Conservation (phyloP, 2,329 filamentous ascomycete genomes). For the Exophiala mesophila region DNA sequence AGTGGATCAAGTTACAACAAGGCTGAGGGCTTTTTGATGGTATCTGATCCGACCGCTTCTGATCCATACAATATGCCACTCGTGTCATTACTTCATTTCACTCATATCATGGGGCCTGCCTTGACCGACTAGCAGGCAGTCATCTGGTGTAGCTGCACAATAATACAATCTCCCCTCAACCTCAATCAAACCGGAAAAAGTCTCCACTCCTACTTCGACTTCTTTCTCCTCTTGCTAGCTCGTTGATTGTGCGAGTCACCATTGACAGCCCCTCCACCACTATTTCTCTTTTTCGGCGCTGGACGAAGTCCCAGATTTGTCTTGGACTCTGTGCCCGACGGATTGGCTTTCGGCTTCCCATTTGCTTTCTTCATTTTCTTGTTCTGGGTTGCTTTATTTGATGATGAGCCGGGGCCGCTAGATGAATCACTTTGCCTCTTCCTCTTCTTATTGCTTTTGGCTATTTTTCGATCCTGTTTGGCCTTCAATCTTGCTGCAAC, state of each 20-base stretch:
- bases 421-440: constrained; percentile 35
- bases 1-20: too few species aligned
- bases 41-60: too few species aligned
- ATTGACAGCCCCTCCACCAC: neutral
- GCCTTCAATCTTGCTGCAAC: constrained; percentile 42
- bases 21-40: too few species aligned
- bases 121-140: too few species aligned
- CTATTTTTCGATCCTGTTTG: constrained; percentile 37
- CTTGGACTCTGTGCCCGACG: neutral
- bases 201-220: constrained; percentile 3
- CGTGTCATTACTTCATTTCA: too few species aligned
- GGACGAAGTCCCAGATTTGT: neutral
- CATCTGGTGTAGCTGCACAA: too few species aligned
- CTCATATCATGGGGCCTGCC: too few species aligned
- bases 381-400: neutral
- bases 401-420: constrained; percentile 31
- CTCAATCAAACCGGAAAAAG: too few species aligned
- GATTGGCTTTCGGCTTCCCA: neutral
- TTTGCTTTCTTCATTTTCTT: neutral
- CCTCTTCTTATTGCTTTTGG: constrained; percentile 37
- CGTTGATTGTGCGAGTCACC: neutral
- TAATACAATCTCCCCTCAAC: too few species aligned
- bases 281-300: constrained; percentile 5
- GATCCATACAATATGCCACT: too few species aligned
- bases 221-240: constrained; percentile 13